Evolutionary conservation across 768 basidiomycete species (phyloP), one percentile per base, ranked within the genome.

Genomic region (Boletus insuetus): DNA sequence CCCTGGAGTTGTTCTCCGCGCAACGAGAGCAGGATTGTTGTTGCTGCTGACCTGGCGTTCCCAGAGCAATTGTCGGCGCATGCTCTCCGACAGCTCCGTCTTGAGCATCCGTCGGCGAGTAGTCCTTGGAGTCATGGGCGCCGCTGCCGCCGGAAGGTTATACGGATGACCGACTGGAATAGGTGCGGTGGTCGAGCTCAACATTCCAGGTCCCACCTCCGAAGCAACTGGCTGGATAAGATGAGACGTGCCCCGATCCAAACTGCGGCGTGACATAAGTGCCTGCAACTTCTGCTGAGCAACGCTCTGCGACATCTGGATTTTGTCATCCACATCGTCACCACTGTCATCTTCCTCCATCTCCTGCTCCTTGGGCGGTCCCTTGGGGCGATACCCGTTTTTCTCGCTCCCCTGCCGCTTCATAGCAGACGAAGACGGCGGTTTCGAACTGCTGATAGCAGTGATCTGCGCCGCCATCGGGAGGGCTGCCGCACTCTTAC

Each of bases 61-160:
- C 91, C 91, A 92, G 6, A 94, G 72, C 53, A 94, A 67, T 62
- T 94, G 89, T 44, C 87, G 77, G 20, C 94, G 77, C 58, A 96
- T 73, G 55, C 86, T 88, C 72, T 96, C 94, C 32, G 88, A 87
- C 66, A 96, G 76, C 71, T 96, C 94, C 5, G 85, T 87, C 52
- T 85, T 78, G 44, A 95, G 77, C 90, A 95, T 95, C 60, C 82
- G 79, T 47, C 90, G 78, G 3, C 94, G 81, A 3, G 91, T 94
- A 41, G 94, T 92, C 35, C 89, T 84, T 0, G 94, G 94, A 1
- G 91, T 91, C 60, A 87, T 86, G 3, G 90, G 89, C 17, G 82
- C 74, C 0, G 78, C 73, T 32, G 81, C 74, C 12, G 80, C 77
- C 0, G 90, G 90, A 24, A 92, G 79, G 63, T 89, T 88, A 72